Percentiles rank a stretch among this genome's conserved stretches.
phyloP scores from a whole-genome alignment of 2,329 filamentous ascomycete genomes.

The Aureobasidium musti region DNA sequence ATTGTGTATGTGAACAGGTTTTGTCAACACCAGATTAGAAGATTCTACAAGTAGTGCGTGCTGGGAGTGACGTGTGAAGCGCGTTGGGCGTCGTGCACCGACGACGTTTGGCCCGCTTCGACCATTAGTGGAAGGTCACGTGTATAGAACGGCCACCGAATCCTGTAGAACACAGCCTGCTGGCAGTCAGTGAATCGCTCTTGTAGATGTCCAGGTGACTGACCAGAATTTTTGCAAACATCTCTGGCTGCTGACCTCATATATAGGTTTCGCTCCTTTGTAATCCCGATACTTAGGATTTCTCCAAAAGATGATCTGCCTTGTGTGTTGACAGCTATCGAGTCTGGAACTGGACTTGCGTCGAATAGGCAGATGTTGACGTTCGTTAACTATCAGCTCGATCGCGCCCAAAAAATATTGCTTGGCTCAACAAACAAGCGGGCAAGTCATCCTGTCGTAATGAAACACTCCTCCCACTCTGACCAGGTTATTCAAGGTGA shows the following conservation, averaged over 20 bases:
- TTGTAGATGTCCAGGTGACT: neutral
- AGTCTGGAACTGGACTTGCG: neutral
- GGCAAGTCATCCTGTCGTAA: conserved; percentile 23
- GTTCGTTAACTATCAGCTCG: neutral
- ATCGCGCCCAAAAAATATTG: neutral
- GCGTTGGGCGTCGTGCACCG: conserved; percentile 6
- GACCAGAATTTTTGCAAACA: neutral
- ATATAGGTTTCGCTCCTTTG: neutral
- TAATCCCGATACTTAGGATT: neutral
- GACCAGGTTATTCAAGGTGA: neutral
- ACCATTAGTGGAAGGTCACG: neutral
- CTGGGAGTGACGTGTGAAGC: conserved; percentile 13
- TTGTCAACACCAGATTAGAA: conserved; percentile 19
- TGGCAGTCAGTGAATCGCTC: neutral
- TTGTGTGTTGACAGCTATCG: neutral
- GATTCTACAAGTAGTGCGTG: conserved; percentile 23
- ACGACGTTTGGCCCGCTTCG: neutral
- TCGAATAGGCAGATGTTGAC: neutral
- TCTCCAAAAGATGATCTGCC: neutral
- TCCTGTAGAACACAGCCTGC: neutral
- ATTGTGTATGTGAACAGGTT: conserved; percentile 14
- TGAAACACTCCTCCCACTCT: conserved; percentile 2
- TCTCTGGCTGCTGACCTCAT: neutral
- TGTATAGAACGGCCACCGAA: neutral
- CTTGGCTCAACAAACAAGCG: conserved; percentile 28